Evolutionary conservation across 2,329 filamentous ascomycete genomes (phyloP).

Genomic region (Arthroderma sp.): DNA sequence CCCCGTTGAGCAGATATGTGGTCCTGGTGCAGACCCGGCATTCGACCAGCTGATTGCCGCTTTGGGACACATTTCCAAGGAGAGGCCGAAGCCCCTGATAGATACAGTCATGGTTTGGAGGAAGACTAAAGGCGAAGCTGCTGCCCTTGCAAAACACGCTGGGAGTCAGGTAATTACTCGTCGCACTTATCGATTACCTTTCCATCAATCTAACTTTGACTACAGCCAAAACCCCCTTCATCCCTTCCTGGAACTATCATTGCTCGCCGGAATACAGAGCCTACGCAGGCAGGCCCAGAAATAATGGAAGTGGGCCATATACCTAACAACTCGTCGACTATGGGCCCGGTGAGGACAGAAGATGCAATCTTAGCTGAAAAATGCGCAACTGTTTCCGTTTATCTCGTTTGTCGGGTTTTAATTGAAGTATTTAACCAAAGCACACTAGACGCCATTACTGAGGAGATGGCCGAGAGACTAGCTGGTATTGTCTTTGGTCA

Average conservation of each 20-base stretch:
- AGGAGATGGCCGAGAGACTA: slow-evolving; percentile 85
- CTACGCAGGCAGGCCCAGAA: slow-evolving; percentile 37
- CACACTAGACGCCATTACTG: slow-evolving; percentile 64
- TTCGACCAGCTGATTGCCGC: slow-evolving; percentile 94
- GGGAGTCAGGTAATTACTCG: slow-evolving; percentile 18
- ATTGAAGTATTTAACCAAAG: slow-evolving; percentile 92
- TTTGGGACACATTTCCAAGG: slow-evolving; percentile 83
- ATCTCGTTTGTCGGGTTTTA: slow-evolving; percentile 83
- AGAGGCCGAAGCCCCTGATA: slow-evolving; percentile 87
- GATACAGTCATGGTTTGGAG: slow-evolving; percentile 98
- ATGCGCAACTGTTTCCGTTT: slow-evolving; percentile 86
- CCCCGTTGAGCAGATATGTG: slow-evolving; percentile 78
- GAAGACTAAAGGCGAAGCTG: slow-evolving; percentile 85
- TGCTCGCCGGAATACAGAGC: slow-evolving; percentile 62
- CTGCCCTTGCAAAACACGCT: slow-evolving; percentile 48
- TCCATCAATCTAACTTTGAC: background rate
- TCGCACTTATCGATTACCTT: background rate
- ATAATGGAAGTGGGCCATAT: slow-evolving; percentile 19
- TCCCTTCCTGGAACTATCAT: slow-evolving; percentile 33
- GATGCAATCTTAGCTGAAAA: slow-evolving; percentile 70
- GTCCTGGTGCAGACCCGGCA: slow-evolving; percentile 68
- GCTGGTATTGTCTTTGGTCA: slow-evolving; percentile 97
- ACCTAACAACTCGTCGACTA: slow-evolving; percentile 14
- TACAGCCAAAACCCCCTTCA: slow-evolving; percentile 22
- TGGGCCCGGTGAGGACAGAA: slow-evolving; percentile 45